Evolutionary conservation across 306 rosid genomes (phyloP).

Genomic region (Acacia acuminata): DNA sequence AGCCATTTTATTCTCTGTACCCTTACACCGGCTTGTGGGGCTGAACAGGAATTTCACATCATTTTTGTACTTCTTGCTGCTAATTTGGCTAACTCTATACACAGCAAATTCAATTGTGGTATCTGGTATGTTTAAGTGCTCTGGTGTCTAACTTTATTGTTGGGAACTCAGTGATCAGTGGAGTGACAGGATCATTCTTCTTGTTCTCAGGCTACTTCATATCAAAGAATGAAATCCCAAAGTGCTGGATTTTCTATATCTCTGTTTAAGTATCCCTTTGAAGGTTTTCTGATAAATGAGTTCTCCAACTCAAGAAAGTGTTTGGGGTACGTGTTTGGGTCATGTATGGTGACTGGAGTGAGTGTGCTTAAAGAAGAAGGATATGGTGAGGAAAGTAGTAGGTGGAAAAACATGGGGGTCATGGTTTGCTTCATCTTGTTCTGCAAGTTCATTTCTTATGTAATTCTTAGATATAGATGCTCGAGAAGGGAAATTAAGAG

Average conservation of each 20-base stretch:
- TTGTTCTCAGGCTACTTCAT: constrained; percentile 96
- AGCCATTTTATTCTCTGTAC: constrained; percentile 70
- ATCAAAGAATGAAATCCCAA: constrained; percentile 68
- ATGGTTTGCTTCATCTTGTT: constrained; percentile 81
- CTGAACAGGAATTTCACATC: constrained; percentile 70
- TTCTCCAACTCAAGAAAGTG: constrained; percentile 88
- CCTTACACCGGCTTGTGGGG: constrained; percentile 88
- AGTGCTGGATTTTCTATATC: constrained; percentile 85
- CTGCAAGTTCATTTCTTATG: constrained; percentile 92
- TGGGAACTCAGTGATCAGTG: constrained; percentile 85
- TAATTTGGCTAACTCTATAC: constrained; percentile 85
- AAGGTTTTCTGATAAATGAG: constrained; percentile 89
- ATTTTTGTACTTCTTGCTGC: constrained; percentile 65
- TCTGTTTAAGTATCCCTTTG: constrained; percentile 91
- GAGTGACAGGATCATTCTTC: constrained; percentile 94
- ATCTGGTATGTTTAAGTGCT: constrained; percentile 91
- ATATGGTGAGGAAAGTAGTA: constrained; percentile 66
- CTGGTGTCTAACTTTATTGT: constrained; percentile 89
- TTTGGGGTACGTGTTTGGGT: constrained; percentile 71
- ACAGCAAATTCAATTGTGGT: constrained; percentile 96
- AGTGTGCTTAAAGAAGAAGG: constrained; percentile 82
- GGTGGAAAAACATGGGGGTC: constrained; percentile 80
- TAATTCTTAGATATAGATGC: constrained; percentile 79
- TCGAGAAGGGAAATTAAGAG: constrained; percentile 52
- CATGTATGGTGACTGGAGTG: constrained; percentile 64